A percentile compares a stretch with the other conserved stretches of the same genome.
Evolutionary conservation across 78 protist species (phyloP).

Genomic region (Dictyostelium purpureum): DNA sequence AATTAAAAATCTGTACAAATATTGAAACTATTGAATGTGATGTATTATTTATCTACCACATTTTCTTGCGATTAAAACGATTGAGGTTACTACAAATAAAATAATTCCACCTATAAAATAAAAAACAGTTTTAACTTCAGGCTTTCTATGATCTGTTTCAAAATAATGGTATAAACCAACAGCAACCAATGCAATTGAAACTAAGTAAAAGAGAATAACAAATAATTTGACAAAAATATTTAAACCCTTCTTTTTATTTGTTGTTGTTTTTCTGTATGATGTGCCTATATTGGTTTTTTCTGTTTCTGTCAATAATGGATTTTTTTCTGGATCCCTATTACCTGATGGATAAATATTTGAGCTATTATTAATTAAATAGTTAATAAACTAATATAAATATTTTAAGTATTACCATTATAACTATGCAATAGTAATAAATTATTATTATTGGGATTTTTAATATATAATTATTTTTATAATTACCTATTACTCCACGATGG

Average conservation of each 20-base stretch:
- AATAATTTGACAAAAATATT: neutral
- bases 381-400: neutral
- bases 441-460: no score
- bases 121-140: neutral
- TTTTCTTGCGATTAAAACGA: neutral
- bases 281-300: neutral
- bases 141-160: neutral
- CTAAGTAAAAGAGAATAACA: neutral
- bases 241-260: neutral
- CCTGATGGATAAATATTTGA: no score
- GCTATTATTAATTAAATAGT: neutral
- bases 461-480: no score
- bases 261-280: neutral
- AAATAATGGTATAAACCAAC: neutral
- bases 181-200: neutral
- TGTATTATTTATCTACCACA: neutral
- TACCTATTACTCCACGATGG: no score
- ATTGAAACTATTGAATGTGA: no score
- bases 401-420: neutral
- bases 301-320: neutral
- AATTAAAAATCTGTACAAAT: no score
- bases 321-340: no score
- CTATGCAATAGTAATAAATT: no score
- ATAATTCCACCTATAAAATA: neutral
- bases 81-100: neutral